phyloP scores from a whole-genome alignment of 306 rosid genomes.

The Inga oerstediana region DNA sequence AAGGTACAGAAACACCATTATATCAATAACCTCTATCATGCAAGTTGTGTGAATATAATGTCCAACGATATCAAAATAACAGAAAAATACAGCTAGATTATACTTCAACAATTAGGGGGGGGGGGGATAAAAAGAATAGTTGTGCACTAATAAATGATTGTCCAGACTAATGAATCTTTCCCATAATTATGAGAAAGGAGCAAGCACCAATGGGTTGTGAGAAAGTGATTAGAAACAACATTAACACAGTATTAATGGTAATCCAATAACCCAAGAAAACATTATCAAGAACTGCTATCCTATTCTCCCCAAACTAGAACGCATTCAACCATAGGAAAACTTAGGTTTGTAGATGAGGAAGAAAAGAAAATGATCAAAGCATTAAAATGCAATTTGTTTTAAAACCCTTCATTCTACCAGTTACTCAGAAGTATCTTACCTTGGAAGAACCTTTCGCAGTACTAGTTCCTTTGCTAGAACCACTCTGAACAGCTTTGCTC shows the following conservation, averaged over 20 bases:
- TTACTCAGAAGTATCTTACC: constrained; percentile 49
- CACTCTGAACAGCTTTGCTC: constrained; percentile 66
- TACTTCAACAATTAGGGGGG: background rate
- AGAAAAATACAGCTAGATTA: background rate
- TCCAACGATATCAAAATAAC: constrained; percentile 16
- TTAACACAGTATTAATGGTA: background rate
- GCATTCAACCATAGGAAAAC: background rate
- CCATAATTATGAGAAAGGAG: background rate
- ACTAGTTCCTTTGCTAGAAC: constrained; percentile 74
- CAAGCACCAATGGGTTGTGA: background rate
- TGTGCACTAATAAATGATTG: background rate
- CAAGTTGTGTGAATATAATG: constrained; percentile 6
- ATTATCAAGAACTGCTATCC: background rate
- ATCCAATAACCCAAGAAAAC: background rate
- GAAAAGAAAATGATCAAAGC: background rate
- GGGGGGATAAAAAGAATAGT: background rate
- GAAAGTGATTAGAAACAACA: background rate
- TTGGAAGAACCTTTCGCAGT: constrained; percentile 75
- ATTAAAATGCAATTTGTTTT: constrained; percentile 16
- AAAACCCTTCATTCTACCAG: constrained; percentile 14
- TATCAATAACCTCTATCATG: constrained; percentile 9
- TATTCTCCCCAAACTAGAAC: background rate
- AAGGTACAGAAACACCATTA: constrained; percentile 13
- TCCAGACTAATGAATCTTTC: background rate
- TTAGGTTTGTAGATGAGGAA: background rate